These are phyloP conservation scores for Xylaria sp. DNA, from an alignment of 2,329 filamentous ascomycete genomes.

Conservation along the genomic window DNA sequence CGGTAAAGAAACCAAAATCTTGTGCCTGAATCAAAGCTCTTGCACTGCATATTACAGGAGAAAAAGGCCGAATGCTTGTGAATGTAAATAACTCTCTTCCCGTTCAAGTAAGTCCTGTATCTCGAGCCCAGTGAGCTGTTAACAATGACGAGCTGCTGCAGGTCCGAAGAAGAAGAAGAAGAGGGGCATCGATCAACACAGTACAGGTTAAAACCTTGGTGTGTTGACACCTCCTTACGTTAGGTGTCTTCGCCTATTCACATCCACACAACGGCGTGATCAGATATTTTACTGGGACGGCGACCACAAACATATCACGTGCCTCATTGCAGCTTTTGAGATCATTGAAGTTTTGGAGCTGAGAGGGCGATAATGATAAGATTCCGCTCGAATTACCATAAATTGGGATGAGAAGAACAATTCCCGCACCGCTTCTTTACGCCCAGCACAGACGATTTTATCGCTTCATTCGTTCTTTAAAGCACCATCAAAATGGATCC, in stretches of 20 bases:
- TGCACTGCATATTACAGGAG: neutral
- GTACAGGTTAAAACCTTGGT: constrained; percentile 6
- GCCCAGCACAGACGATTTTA: neutral
- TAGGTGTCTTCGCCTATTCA: constrained; percentile 2
- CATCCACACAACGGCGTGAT: constrained; percentile 1
- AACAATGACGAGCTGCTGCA: constrained; percentile 8
- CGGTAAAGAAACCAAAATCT: neutral
- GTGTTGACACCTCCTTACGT: constrained; percentile 13
- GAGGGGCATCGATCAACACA: constrained; percentile 5
- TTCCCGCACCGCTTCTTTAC: neutral
- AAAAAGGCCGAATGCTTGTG: neutral
- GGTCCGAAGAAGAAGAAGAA: constrained; percentile 8
- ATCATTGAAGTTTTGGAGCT: constrained; percentile 4
- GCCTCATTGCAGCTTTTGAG: neutral
- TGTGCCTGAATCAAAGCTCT: neutral
- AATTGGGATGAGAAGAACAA: neutral
- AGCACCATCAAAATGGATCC: constrained; percentile 4
- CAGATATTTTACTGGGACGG: neutral
- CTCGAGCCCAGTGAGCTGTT: constrained; percentile 7
- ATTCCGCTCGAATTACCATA: neutral
- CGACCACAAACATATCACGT: neutral
- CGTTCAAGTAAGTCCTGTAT: constrained; percentile 13
- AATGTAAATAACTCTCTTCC: constrained; percentile 1
- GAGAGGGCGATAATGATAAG: constrained; percentile 8
- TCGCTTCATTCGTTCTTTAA: neutral